Percentiles rank a stretch among this genome's conserved stretches.
Conservation (phyloP, 495 filamentous ascomycete genomes). For the Aspergillus olivimuriae region DNA sequence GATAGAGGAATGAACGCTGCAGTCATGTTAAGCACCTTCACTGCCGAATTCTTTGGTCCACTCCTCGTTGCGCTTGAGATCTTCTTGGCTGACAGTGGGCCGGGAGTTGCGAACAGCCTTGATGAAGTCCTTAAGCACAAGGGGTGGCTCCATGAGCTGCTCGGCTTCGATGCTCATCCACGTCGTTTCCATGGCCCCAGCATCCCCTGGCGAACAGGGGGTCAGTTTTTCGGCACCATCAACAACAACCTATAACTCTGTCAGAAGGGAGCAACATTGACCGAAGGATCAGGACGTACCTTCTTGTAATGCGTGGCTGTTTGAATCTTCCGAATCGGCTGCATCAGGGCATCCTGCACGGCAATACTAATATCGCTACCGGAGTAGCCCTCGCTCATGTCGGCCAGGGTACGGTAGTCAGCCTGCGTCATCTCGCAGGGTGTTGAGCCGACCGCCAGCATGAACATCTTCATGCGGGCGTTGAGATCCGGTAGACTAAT, state of each 20-base stretch:
- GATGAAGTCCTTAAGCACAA: constrained; percentile 87
- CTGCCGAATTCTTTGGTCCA: constrained; percentile 98
- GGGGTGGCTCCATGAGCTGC: constrained; percentile 74
- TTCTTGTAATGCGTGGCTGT: constrained; percentile 98
- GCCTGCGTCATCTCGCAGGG: constrained; percentile 73
- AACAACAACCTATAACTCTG: constrained; percentile 51
- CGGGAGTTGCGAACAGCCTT: constrained; percentile 81
- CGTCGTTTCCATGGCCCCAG: constrained; percentile 79
- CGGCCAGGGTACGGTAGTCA: constrained; percentile 73
- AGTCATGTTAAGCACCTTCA: constrained; percentile 58
- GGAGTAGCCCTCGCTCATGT: constrained; percentile 86
- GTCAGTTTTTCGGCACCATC: constrained; percentile 75
- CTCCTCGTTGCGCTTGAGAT: constrained; percentile 77
- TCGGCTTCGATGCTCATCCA: constrained; percentile 86
- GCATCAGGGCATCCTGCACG: constrained; percentile 96
- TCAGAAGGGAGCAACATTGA: constrained; percentile 2
- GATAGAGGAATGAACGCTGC: too few relatives aligned
- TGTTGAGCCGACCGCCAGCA: constrained; percentile 83
- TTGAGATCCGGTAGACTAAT: constrained; percentile 85
- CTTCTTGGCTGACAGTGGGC: constrained; percentile 82
- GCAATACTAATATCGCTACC: constrained; percentile 95
- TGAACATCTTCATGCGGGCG: constrained; percentile 94
- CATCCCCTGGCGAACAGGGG: constrained; percentile 89
- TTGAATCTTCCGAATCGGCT: constrained; percentile 94
- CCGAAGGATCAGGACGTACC: too few relatives aligned